These are phyloP conservation scores for Daldinia bambusicola DNA, from an alignment of 495 filamentous ascomycete species.

Conservation along the genomic window DNA sequence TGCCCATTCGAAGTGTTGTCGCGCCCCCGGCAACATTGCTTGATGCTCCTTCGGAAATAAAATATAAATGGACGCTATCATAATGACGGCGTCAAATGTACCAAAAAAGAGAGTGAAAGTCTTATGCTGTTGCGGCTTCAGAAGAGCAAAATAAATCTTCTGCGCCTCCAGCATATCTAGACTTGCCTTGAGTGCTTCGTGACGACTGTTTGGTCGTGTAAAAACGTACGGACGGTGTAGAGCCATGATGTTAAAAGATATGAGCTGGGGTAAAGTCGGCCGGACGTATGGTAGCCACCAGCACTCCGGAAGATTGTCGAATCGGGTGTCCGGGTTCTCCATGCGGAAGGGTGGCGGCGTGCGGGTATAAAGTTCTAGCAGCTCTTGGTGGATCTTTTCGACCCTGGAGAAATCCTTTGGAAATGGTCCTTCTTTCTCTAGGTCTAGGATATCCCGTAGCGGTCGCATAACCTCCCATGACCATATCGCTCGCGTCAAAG, in stretches of 20 bases:
- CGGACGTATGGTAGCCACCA: constrained; percentile 63
- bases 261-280: constrained; percentile 57
- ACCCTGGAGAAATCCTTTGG: constrained; percentile 64
- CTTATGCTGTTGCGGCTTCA: constrained; percentile 64
- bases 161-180: constrained; percentile 66
- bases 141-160: constrained; percentile 58
- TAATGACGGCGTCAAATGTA: constrained; percentile 70
- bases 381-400: constrained; percentile 62
- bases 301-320: constrained; percentile 59
- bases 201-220: constrained; percentile 60
- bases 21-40: constrained; percentile 53
- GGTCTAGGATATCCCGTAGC: constrained; percentile 52
- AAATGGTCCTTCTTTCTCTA: constrained; percentile 64
- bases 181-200: constrained; percentile 64
- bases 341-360: constrained; percentile 64
- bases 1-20: constrained; percentile 64
- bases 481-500: constrained; percentile 54
- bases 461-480: constrained; percentile 48
- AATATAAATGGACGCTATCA: constrained; percentile 68
- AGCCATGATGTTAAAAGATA: constrained; percentile 66
- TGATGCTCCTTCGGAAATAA: constrained; percentile 61
- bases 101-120: constrained; percentile 65
- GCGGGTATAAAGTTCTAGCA: constrained; percentile 57
- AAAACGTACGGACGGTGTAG: constrained; percentile 73
- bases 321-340: constrained; percentile 65